A percentile compares a stretch with the other conserved stretches of the same genome.
These are phyloP conservation scores for Protomyces arabidopsidicola DNA, from an alignment of 1,139 yeast genomes.

Conservation along the genomic window DNA sequence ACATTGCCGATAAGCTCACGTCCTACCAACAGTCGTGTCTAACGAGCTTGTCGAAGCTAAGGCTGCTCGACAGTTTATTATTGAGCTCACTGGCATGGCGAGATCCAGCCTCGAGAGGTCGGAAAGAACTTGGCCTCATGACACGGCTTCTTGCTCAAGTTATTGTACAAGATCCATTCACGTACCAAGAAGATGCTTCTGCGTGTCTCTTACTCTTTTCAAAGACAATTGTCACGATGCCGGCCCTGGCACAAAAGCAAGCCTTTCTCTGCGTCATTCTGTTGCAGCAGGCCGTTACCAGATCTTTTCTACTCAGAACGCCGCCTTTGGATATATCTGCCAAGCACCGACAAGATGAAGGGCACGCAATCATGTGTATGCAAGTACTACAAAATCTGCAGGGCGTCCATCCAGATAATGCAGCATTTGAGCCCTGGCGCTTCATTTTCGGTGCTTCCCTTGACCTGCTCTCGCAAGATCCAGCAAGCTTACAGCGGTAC, in stretches of 20 bases:
- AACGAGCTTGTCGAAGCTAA: not conserved
- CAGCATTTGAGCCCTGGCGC: constrained; percentile 19
- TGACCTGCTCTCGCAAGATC: constrained; percentile 2
- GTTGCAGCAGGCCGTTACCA: not conserved
- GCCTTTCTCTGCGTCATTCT: constrained; percentile 5
- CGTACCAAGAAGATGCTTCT: not conserved
- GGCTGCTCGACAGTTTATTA: not conserved
- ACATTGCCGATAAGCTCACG: not conserved
- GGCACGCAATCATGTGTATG: not conserved
- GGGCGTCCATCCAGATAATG: constrained; percentile 12
- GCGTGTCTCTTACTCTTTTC: not conserved
- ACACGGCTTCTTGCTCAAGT: not conserved
- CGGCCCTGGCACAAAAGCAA: not conserved
- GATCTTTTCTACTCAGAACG: not conserved
- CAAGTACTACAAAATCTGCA: constrained; percentile 5
- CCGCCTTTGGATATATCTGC: not conserved
- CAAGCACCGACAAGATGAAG: not conserved
- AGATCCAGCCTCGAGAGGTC: not conserved
- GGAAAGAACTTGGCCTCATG: constrained; percentile 13
- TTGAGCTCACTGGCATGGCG: not conserved
- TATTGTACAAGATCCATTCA: not conserved
- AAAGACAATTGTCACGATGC: not conserved
- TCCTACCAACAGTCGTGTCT: not conserved
- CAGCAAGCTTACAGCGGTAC: not conserved
- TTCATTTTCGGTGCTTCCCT: constrained; percentile 5